Conservation (phyloP, 306 rosid genomes). For the Vigna mungo region DNA sequence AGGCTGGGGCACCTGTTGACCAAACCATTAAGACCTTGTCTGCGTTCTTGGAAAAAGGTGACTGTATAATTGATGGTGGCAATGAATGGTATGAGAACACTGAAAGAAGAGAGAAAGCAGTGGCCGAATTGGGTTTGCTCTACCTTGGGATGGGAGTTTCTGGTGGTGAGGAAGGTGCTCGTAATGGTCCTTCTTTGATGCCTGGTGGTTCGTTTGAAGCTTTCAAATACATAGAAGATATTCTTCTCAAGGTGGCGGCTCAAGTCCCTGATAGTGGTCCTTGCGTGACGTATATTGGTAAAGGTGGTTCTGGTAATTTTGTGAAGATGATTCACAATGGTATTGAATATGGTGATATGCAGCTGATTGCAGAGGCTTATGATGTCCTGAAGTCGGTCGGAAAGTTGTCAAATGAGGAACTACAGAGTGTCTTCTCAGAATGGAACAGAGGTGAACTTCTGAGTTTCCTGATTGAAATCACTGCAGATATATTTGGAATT, state of each 20-base stretch:
- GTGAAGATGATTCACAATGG: slow-evolving; percentile 97
- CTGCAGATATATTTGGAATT: slow-evolving; percentile 87
- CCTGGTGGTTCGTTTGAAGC: slow-evolving; percentile 96
- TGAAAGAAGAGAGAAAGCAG: slow-evolving; percentile 81
- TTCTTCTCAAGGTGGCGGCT: slow-evolving; percentile 94
- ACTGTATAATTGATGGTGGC: slow-evolving; percentile 93
- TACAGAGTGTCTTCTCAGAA: slow-evolving; percentile 69
- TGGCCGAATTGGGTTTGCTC: slow-evolving; percentile 77
- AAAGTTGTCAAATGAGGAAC: slow-evolving; percentile 85
- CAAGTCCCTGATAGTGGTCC: slow-evolving; percentile 94
- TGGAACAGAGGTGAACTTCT: slow-evolving; percentile 96
- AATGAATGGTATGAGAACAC: slow-evolving; percentile 98
- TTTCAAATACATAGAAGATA: slow-evolving; percentile 83
- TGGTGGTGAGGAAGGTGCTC: slow-evolving; percentile 98
- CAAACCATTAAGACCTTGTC: slow-evolving; percentile 92
- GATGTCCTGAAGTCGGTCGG: slow-evolving; percentile 93
- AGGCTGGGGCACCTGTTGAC: slow-evolving; percentile 97
- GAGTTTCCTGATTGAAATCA: slow-evolving; percentile 90
- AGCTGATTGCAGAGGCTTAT: slow-evolving; percentile 92
- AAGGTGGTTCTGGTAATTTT: slow-evolving; percentile 95
- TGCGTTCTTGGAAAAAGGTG: slow-evolving; percentile 82
- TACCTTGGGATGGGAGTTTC: slow-evolving; percentile 99
- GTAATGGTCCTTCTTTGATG: slow-evolving; percentile 93
- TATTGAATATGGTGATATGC: slow-evolving; percentile 96
- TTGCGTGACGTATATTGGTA: slow-evolving; percentile 85